Conservation (phyloP, 2,329 filamentous ascomycete species). For the Xylariaceae sp. region DNA sequence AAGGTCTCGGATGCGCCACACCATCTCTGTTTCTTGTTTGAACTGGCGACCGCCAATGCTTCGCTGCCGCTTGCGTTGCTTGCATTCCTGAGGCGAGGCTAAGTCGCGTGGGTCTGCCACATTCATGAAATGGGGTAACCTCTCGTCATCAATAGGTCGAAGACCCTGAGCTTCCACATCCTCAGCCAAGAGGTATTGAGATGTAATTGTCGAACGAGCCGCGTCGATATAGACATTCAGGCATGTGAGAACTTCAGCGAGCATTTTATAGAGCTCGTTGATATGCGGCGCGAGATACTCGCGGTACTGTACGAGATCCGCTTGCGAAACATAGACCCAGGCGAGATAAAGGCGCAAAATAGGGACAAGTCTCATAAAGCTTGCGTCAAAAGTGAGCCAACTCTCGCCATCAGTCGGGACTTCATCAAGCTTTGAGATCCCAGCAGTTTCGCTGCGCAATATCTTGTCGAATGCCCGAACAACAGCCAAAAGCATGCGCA, state of each 20-base stretch:
- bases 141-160: conserved; percentile 25
- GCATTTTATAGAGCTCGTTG: conserved; percentile 44
- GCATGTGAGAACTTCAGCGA: conserved; percentile 47
- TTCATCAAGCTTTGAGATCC: conserved; percentile 23
- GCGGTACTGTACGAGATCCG: conserved; percentile 46
- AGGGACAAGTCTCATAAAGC: conserved; percentile 46
- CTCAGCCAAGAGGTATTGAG: conserved; percentile 51
- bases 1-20: conserved; percentile 49
- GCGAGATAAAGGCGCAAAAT: conserved; percentile 53
- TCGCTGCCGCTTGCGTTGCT: conserved; percentile 39
- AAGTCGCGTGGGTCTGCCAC: conserved; percentile 17
- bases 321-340: conserved; percentile 49
- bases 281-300: conserved; percentile 45
- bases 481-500: conserved; percentile 71
- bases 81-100: conserved; percentile 34
- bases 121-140: conserved; percentile 29
- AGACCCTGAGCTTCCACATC: conserved; percentile 38
- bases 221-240: conserved; percentile 45
- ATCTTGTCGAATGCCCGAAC: conserved; percentile 69
- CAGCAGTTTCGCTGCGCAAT: conserved; percentile 49
- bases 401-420: conserved; percentile 21
- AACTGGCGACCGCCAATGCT: conserved; percentile 33
- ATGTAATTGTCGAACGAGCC: conserved; percentile 35
- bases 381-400: conserved; percentile 34
- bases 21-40: conserved; percentile 35